Percentiles rank a stretch among this genome's conserved stretches.
phyloP scores from a whole-genome alignment of 768 basidiomycete species.

The Russula olivacea region DNA sequence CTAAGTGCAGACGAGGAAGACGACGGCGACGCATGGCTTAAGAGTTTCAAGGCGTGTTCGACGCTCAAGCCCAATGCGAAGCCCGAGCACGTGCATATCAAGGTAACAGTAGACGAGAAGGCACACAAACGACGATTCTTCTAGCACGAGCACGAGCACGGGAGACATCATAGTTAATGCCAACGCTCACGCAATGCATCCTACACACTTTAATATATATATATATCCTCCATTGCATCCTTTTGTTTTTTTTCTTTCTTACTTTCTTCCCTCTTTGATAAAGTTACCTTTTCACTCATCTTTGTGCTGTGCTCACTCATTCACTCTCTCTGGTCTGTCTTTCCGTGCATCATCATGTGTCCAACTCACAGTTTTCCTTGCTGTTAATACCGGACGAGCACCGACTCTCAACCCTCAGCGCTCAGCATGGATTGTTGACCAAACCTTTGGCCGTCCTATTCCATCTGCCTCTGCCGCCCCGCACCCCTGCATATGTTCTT shows the following conservation, averaged over 20 bases:
- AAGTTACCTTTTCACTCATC: not conserved
- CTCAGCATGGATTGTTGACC: not conserved
- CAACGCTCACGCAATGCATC: conserved; percentile 4
- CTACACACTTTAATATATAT: conserved; percentile 15
- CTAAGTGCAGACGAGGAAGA: conserved; percentile 63
- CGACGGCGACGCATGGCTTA: conserved; percentile 86
- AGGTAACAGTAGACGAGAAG: conserved; percentile 70
- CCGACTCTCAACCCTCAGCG: not conserved
- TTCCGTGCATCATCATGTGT: not conserved
- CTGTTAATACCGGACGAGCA: not conserved
- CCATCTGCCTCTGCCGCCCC: not conserved
- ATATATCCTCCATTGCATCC: conserved; percentile 9
- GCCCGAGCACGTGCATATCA: conserved; percentile 64
- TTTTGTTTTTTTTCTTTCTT: not conserved
- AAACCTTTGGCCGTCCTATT: not conserved
- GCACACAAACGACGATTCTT: conserved; percentile 70
- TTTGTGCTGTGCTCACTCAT: not conserved
- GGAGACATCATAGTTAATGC: not conserved
- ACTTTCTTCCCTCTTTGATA: not conserved
- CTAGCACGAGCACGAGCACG: conserved; percentile 30
- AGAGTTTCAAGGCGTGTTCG: conserved; percentile 64
- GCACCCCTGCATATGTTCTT: not conserved
- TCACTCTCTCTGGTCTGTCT: not conserved
- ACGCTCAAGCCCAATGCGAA: conserved; percentile 31
- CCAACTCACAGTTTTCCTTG: conserved; percentile 7